Evolutionary conservation across 1,284 basidiomycete genomes (phyloP).

Genomic region (Xerocomus minutiporus): DNA sequence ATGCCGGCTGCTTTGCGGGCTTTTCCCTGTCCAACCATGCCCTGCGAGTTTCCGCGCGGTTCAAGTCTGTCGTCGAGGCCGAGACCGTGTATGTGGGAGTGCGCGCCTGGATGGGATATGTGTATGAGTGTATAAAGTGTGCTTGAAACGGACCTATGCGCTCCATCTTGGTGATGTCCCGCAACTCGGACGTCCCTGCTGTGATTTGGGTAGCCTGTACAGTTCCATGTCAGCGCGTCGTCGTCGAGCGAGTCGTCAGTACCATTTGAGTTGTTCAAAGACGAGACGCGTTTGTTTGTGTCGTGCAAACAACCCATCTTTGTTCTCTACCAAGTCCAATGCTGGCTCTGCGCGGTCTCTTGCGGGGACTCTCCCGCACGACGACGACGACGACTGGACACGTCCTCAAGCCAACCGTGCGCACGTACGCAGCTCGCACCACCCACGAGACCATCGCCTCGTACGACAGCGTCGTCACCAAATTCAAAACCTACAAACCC

Average conservation of each 20-base stretch:
- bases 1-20: slow-evolving; percentile 96
- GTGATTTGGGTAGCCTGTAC: slow-evolving; percentile 63
- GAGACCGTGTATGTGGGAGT: slow-evolving; percentile 94
- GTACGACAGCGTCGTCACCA: slow-evolving; percentile 38
- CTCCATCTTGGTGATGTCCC: slow-evolving; percentile 94
- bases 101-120: slow-evolving; percentile 59
- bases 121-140: background rate
- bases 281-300: slow-evolving; percentile 33
- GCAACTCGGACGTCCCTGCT: slow-evolving; percentile 69
- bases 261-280: slow-evolving; percentile 19
- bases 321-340: slow-evolving; percentile 5
- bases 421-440: slow-evolving; percentile 35
- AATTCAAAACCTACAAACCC: slow-evolving; percentile 90
- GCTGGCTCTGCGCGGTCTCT: slow-evolving; percentile 18
- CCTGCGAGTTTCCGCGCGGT: slow-evolving; percentile 83
- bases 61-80: slow-evolving; percentile 91
- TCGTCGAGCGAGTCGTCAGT: background rate
- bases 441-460: slow-evolving; percentile 26
- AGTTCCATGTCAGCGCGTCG: slow-evolving; percentile 13
- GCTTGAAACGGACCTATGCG: slow-evolving; percentile 66
- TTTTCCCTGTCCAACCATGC: slow-evolving; percentile 95
- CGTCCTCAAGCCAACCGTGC: slow-evolving; percentile 3
- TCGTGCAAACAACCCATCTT: slow-evolving; percentile 29
- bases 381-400: background rate
- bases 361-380: slow-evolving; percentile 9